Base-by-base conservation (phyloP, 495 filamentous ascomycete species). In the Penicillium lagena region DNA sequence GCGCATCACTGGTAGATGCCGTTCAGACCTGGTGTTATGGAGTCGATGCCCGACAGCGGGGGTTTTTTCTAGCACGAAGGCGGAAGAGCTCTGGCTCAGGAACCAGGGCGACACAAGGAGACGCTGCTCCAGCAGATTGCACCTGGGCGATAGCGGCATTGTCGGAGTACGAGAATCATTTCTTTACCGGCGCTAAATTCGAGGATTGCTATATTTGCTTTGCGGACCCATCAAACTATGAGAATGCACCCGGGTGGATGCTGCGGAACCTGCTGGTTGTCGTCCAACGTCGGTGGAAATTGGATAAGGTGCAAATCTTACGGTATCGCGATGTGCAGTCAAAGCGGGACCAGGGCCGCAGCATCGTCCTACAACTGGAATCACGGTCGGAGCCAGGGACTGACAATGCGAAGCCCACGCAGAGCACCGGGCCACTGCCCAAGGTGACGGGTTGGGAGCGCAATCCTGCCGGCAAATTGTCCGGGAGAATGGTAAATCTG, bases 391-490 rank as follows among this genome's bases (percentile, higher is more conserved):
- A 56, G 5, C 44, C 42, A 46, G 46, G 37, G 33, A 52, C 43
- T 9, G 54, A 54, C 28, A 40, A 35, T 62, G 15, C 41, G 33
- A 48, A 59, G 40, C 43, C 45, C 50, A 37, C 55, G 9, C 59
- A 72, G 45, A 49, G 56, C 45, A 47, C 63, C 49, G 50, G 52
- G 6, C 62, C 72, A 33, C 75, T 94, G 73, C 93, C 93, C 12
- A 95, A 89, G 59, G 81, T 90, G 11, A 95, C 89, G 7, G 93
- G 93, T 30, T 98, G 93, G 93, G 93, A 98, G 63, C 83, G 90
- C 29, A 89, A 89, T 48, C 75, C 72, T 9, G 69, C 72, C 22
- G 83, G 84, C 14, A 95, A 93, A 55, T 60, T 96, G 35, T 74
- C 74, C n/a, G 79, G 83, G 17, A 80, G 84, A 45, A 71, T 81